A percentile compares a stretch with the other conserved stretches of the same genome.
phyloP scores from a whole-genome alignment of 2,329 filamentous ascomycete genomes.

The Lecanoromycetidae sp. region DNA sequence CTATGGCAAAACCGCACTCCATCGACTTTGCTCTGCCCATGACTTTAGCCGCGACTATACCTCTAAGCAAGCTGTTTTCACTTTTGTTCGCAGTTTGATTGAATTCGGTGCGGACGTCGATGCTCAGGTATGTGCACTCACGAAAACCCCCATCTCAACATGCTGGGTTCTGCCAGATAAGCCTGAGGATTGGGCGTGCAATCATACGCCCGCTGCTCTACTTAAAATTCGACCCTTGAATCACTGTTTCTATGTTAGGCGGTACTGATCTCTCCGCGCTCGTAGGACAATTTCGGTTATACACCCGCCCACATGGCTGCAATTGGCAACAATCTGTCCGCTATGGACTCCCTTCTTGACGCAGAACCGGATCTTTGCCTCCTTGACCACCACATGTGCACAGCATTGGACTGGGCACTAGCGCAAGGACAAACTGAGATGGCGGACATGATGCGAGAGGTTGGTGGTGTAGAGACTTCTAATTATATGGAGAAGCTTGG shows the following conservation, averaged over 20 bases:
- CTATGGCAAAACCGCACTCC: background rate
- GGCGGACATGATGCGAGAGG: background rate
- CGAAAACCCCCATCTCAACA: no score
- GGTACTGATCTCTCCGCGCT: no score
- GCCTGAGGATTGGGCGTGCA: no score
- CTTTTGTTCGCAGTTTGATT: background rate
- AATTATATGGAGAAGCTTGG: background rate
- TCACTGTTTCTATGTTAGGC: no score
- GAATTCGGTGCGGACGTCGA: constrained; percentile 2
- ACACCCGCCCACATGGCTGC: constrained; percentile 1
- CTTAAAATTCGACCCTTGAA: no score
- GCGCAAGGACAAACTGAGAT: background rate
- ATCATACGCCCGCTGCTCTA: no score
- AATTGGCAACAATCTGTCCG: background rate
- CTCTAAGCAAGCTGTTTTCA: background rate
- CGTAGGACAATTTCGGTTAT: background rate
- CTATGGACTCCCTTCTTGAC: background rate
- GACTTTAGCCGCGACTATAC: background rate
- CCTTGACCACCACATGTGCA: background rate
- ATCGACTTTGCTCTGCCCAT: background rate
- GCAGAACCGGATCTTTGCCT: background rate
- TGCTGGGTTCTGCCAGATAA: no score
- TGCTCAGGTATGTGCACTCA: no score
- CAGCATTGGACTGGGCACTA: background rate
- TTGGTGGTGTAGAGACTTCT: background rate